phyloP scores from a whole-genome alignment of 257 asterid species.

The Striga asiatica region DNA sequence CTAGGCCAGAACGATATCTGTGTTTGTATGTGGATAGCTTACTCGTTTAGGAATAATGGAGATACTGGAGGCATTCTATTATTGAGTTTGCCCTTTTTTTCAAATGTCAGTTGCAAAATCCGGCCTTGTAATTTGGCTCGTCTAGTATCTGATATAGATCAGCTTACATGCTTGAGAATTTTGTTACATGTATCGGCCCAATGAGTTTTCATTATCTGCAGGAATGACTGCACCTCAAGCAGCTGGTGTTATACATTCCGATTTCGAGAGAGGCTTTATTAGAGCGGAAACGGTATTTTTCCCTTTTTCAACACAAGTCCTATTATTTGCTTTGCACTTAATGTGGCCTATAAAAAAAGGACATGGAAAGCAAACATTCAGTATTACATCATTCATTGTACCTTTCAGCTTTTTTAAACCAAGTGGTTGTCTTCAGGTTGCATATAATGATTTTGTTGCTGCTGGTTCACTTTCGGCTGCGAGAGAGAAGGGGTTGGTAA shows the following conservation, averaged over 20 bases:
- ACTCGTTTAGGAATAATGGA: conserved; percentile 1
- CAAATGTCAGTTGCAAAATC: conserved; percentile 1
- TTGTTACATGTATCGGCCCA: conserved; percentile 1
- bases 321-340: conserved; percentile 7
- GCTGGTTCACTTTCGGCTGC: conserved; percentile 89
- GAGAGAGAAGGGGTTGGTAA: conserved; percentile 97
- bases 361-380: neutral
- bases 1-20: conserved; percentile 1
- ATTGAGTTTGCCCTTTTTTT: neutral
- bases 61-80: neutral
- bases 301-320: neutral
- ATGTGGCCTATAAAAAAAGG: neutral
- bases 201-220: conserved; percentile 18
- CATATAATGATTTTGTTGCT: conserved; percentile 74
- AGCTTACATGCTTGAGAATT: neutral
- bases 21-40: neutral
- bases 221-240: conserved; percentile 99
- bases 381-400: neutral
- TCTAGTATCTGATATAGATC: conserved; percentile 7
- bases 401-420: conserved; percentile 5
- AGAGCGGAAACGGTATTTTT: conserved; percentile 93
- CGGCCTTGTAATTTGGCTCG: neutral
- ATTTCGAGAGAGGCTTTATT: conserved; percentile 96
- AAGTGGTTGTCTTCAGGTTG: conserved; percentile 54
- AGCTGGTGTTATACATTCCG: conserved; percentile 97